Evolutionary conservation across 179 eudicot genomes (phyloP).

Genomic region (Beta macrorhiza): DNA sequence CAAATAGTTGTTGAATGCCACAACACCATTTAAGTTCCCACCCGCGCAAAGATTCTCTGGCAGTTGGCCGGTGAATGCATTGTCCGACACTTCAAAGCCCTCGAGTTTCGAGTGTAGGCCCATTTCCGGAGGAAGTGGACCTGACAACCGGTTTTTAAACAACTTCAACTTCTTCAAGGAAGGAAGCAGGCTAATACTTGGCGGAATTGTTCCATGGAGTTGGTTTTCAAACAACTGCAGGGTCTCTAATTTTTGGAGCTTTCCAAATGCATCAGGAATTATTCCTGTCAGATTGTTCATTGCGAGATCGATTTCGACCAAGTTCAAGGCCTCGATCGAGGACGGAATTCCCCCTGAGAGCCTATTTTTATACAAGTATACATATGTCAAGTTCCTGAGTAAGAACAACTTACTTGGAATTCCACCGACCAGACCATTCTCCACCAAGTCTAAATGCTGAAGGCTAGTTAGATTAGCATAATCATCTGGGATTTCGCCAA

Average conservation of each 20-base stretch:
- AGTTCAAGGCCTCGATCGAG: conserved; percentile 26
- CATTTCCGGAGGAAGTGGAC: conserved; percentile 57
- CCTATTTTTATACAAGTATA: conserved; percentile 48
- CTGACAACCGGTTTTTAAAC: conserved; percentile 54
- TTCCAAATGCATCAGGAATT: conserved; percentile 41
- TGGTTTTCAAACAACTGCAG: conserved; percentile 47
- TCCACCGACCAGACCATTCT: conserved; percentile 44
- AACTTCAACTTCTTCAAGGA: conserved; percentile 28
- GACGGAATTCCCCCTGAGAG: conserved; percentile 43
- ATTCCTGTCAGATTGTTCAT: conserved; percentile 25
- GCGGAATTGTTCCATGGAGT: conserved; percentile 44
- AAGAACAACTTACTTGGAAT: conserved; percentile 61
- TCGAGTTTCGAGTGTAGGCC: conserved; percentile 65
- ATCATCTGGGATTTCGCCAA: conserved; percentile 50
- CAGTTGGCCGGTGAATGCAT: conserved; percentile 62
- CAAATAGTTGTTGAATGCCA: conserved; percentile 57
- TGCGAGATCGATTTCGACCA: conserved; percentile 31
- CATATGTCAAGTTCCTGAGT: conserved; percentile 45
- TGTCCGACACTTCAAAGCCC: conserved; percentile 49
- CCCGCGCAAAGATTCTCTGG: conserved; percentile 61
- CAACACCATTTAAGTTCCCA: conserved; percentile 41
- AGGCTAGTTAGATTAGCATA: conserved; percentile 26
- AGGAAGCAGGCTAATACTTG: conserved; percentile 24
- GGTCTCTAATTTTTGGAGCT: conserved; percentile 36
- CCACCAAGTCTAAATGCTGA: conserved; percentile 39